A percentile compares a stretch with the other conserved stretches of the same genome.
phyloP scores from a whole-genome alignment of 2,329 filamentous ascomycete genomes.

The Pseudogymnoascus sp. region DNA sequence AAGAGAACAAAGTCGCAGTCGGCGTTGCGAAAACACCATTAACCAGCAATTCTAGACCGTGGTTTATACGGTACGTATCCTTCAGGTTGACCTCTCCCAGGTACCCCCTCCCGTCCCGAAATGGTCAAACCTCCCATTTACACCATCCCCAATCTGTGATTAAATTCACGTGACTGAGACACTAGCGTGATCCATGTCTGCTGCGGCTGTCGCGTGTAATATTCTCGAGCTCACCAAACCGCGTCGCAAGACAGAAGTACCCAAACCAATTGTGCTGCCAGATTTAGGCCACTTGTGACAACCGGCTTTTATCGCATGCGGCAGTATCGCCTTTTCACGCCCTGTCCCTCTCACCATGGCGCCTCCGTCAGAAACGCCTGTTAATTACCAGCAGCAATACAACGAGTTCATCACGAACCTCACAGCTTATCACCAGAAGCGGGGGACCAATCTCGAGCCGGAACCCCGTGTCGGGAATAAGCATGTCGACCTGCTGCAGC shows the following conservation, averaged over 20 bases:
- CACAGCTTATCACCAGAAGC: slow-evolving; percentile 64
- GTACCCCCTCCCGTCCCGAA: slow-evolving; percentile 1
- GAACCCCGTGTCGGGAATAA: slow-evolving; percentile 74
- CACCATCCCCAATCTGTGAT: neutral
- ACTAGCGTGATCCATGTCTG: slow-evolving; percentile 5
- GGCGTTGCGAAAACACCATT: neutral
- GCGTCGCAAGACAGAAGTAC: slow-evolving; percentile 5
- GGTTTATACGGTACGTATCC: neutral
- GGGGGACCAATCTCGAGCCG: slow-evolving; percentile 70
- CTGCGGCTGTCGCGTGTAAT: slow-evolving; percentile 7
- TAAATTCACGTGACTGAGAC: neutral
- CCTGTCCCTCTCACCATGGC: neutral
- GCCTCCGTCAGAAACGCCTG: neutral
- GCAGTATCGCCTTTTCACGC: slow-evolving; percentile 1
- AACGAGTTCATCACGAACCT: slow-evolving; percentile 70
- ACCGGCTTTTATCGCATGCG: slow-evolving; percentile 1
- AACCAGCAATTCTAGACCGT: neutral
- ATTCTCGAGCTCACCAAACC: slow-evolving; percentile 6
- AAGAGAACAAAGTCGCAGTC: neutral
- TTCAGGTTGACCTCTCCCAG: neutral
- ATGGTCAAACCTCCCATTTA: neutral
- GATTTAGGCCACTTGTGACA: slow-evolving; percentile 2
- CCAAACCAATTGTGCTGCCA: slow-evolving; percentile 6
- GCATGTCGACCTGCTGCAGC: slow-evolving; percentile 66
- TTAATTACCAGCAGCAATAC: slow-evolving; percentile 48